phyloP scores from a whole-genome alignment of 1,284 basidiomycete species.

The Ustilago loliicola region DNA sequence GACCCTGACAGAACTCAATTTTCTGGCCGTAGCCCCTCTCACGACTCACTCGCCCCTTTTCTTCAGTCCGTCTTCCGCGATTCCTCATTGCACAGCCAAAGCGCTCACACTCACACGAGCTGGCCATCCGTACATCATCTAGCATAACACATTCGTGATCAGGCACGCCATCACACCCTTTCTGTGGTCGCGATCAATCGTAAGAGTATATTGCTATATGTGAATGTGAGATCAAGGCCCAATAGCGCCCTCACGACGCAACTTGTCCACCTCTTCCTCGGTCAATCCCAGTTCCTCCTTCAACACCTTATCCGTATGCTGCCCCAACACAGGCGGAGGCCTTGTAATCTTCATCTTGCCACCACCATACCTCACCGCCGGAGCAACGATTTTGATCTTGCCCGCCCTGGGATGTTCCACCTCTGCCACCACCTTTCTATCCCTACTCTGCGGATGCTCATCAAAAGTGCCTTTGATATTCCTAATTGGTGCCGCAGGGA shows the following conservation, averaged over 20 bases:
- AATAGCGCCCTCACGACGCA: constrained; percentile 72
- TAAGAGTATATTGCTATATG: not conserved
- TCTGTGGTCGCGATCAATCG: not conserved
- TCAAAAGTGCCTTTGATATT: constrained; percentile 89
- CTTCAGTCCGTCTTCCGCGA: not conserved
- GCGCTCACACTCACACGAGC: not conserved
- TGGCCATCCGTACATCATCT: not conserved
- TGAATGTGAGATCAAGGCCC: constrained; percentile 29
- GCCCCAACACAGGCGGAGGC: constrained; percentile 68
- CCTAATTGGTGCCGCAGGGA: constrained; percentile 77
- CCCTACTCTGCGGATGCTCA: constrained; percentile 84
- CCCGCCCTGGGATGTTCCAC: constrained; percentile 80
- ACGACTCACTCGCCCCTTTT: constrained; percentile 4
- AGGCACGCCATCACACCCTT: not conserved
- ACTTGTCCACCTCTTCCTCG: constrained; percentile 74
- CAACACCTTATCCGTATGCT: constrained; percentile 71
- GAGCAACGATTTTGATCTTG: constrained; percentile 85
- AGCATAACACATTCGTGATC: too few relatives aligned
- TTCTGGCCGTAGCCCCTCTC: not conserved
- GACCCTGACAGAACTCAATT: constrained; percentile 11
- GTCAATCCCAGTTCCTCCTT: constrained; percentile 79
- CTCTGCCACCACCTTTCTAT: constrained; percentile 76
- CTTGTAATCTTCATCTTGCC: constrained; percentile 73
- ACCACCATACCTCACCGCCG: constrained; percentile 89
- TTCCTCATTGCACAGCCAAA: not conserved